Evolutionary conservation across 371 early-diverging fungal genomes (phyloP), one percentile per base, ranked within the genome.

Genomic region (Mucor lusitanicus): DNA sequence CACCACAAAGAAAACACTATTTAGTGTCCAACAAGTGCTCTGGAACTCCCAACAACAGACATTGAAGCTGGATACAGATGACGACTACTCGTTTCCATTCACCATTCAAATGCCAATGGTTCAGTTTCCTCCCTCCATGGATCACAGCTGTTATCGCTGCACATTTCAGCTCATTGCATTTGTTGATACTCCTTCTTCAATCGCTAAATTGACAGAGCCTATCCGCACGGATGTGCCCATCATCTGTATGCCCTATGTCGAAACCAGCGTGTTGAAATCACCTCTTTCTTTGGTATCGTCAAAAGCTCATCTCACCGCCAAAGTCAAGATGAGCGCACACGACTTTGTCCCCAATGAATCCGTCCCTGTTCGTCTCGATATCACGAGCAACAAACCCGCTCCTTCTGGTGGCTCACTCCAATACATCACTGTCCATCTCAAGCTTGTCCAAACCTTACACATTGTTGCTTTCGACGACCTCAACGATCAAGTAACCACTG

Each of bases 31-130:
- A 50, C 23, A 21, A 6, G 44, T 44, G 1, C 57, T 71, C 2
- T 71, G 67, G 68, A 40, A 67, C 11, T 53, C 60, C 0, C 54
- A 55, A 0, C 28, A 53, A 8, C 37, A 39, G n/a, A 15, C 42
- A 7, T 15, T 46, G 19, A 46, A 23, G 4, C 17, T 61, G 0
- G 57, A 57, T 9, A 13, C 23, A 35, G 25, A 57, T n/a, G 19
- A 32, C 0, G 56, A 59, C 9, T 54, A 35, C 9, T 46, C 39
- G 1, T 61, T 64, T 21, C 72, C 72, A 3, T 72, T 72, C 33
- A 72, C 56, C 6, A 40, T 72, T 50, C 72, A 72, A 44, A 67
- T 72, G 61, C 68, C 72, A 6, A 66, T 72, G 66, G 55, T 72
- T 15, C 67, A 72, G 28, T 68, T 68, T 15, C 72, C 72, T 32